phyloP scores from a whole-genome alignment of 2,329 filamentous ascomycete genomes.

The Paecilomyces variotii region DNA sequence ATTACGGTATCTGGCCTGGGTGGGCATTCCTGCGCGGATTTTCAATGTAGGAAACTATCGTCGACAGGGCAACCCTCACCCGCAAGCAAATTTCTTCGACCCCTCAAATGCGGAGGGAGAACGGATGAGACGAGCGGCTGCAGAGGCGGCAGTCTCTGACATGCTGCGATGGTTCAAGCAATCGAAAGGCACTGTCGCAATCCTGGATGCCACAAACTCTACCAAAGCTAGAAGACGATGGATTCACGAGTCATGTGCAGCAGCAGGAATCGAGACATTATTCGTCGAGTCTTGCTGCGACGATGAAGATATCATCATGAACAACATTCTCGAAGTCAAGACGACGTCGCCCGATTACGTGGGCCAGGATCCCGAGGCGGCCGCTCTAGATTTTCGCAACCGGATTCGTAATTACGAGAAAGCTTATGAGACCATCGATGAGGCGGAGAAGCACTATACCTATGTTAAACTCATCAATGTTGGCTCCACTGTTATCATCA shows the following conservation, averaged over 20 bases:
- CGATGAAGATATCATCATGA: slow-evolving; percentile 92
- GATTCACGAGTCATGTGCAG: slow-evolving; percentile 73
- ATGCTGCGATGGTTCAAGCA: slow-evolving; percentile 89
- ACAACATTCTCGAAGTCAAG: slow-evolving; percentile 96
- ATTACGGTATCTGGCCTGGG: slow-evolving; percentile 91
- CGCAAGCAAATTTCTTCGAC: slow-evolving; percentile 92
- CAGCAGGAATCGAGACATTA: slow-evolving; percentile 75
- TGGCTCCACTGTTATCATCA: slow-evolving; percentile 94
- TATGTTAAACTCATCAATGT: slow-evolving; percentile 98
- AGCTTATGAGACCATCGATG: slow-evolving; percentile 88
- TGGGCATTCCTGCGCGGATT: slow-evolving; percentile 84
- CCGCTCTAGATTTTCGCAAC: slow-evolving; percentile 84
- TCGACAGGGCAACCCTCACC: slow-evolving; percentile 79
- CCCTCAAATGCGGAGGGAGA: slow-evolving; percentile 84
- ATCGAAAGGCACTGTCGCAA: slow-evolving; percentile 73
- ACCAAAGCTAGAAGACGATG: slow-evolving; percentile 83
- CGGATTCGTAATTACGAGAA: slow-evolving; percentile 97
- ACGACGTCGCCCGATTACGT: slow-evolving; percentile 91
- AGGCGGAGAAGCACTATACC: slow-evolving; percentile 77
- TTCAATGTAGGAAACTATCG: slow-evolving; percentile 98
- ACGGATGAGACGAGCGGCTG: slow-evolving; percentile 75
- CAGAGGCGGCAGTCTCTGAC: slow-evolving; percentile 83
- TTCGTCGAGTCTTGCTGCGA: slow-evolving; percentile 98
- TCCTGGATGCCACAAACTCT: slow-evolving; percentile 94
- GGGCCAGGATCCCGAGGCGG: slow-evolving; percentile 86